phyloP scores from a whole-genome alignment of 225 moss, liverwort and hornwort genomes.

The Marchantia polymorpha region DNA sequence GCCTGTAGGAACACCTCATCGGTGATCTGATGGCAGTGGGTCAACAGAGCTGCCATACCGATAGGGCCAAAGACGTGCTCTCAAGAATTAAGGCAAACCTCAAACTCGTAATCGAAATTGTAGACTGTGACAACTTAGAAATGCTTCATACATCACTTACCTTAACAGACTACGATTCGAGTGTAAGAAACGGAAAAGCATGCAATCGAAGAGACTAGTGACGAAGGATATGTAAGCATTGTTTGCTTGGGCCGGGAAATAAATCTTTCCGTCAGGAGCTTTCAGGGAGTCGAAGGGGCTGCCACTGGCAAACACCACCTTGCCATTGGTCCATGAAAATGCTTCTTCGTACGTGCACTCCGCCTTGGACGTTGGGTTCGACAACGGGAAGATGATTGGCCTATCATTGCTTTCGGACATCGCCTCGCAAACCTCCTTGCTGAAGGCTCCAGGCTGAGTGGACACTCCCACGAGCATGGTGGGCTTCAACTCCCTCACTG shows the following conservation, averaged over 20 bases:
- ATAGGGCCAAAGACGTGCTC: conserved; percentile 54
- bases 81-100: conserved; percentile 2
- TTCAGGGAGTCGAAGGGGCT: conserved; percentile 51
- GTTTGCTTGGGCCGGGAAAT: conserved; percentile 38
- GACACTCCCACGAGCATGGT: conserved; percentile 70
- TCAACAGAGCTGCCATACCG: conserved; percentile 50
- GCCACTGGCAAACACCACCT: conserved; percentile 65
- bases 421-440: conserved; percentile 66
- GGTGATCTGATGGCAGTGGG: conserved; percentile 40
- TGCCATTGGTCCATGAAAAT: conserved; percentile 61
- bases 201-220: not conserved
- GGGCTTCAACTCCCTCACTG: conserved; percentile 62
- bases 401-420: conserved; percentile 56
- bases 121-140: not conserved
- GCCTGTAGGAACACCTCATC: conserved; percentile 41
- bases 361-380: conserved; percentile 63
- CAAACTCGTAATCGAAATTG: not conserved
- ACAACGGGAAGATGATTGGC: conserved; percentile 46
- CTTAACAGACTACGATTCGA: no score
- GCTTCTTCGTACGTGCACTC: conserved; percentile 76
- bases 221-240: conserved; percentile 37
- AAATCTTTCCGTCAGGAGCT: conserved; percentile 31
- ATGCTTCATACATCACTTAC: not conserved
- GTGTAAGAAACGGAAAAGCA: not conserved
- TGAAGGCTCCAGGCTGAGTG: conserved; percentile 58